These are phyloP conservation scores for Flaveria brownii DNA, from an alignment of 129 eudicot genomes.

Conservation along the genomic window DNA sequence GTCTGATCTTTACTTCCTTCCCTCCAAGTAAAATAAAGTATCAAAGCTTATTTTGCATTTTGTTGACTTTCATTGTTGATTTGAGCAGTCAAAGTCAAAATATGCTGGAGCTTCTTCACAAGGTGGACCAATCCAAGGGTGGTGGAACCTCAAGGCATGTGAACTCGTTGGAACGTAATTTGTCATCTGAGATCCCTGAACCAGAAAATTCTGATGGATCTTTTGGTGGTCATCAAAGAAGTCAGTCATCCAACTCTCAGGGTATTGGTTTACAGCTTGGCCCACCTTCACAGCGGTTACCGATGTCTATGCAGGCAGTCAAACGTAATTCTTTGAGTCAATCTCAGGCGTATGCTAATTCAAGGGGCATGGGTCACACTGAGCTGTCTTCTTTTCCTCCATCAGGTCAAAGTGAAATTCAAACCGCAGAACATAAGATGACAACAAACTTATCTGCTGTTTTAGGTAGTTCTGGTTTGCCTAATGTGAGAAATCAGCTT, in stretches of 20 bases:
- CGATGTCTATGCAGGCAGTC: constrained; percentile 34
- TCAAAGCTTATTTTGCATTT: constrained; percentile 1
- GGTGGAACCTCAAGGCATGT: constrained; percentile 36
- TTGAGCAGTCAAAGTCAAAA: constrained; percentile 74
- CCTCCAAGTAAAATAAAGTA: constrained; percentile 13
- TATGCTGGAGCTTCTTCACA: constrained; percentile 90
- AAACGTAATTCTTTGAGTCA: constrained; percentile 33
- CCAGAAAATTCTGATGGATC: constrained; percentile 63
- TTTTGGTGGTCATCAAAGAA: constrained; percentile 53
- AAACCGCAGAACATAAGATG: constrained; percentile 33
- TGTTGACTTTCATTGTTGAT: constrained; percentile 23
- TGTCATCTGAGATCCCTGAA: constrained; percentile 54
- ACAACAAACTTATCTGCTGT: constrained; percentile 45
- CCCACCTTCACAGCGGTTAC: constrained; percentile 70
- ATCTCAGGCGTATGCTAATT: constrained; percentile 38
- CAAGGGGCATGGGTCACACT: constrained; percentile 45
- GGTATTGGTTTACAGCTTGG: constrained; percentile 87
- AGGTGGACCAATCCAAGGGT: constrained; percentile 78
- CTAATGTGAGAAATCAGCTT: constrained; percentile 49
- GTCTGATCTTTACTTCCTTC: not conserved
- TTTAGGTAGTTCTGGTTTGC: constrained; percentile 40
- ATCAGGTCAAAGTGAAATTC: constrained; percentile 40
- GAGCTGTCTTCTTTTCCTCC: constrained; percentile 42
- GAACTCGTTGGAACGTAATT: constrained; percentile 46
- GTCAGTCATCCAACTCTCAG: constrained; percentile 68